These are phyloP conservation scores for Pseudomicrostroma phylloplanum DNA, from an alignment of 1,284 basidiomycete genomes.

Conservation along the genomic window DNA sequence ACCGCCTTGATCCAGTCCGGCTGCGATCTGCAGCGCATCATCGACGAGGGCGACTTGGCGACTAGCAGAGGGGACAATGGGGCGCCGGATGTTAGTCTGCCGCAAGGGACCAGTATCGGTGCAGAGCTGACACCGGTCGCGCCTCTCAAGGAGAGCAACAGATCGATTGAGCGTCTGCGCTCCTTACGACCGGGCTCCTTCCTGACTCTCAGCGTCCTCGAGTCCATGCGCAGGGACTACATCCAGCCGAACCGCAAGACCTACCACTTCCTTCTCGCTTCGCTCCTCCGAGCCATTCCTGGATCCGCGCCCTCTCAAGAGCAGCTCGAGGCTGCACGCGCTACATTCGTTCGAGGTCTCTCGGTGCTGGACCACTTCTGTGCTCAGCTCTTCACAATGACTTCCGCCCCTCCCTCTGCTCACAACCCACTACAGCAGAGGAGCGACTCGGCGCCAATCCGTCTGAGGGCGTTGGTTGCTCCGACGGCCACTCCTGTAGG, in stretches of 20 bases:
- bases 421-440: not conserved
- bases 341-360: not conserved
- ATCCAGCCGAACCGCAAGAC: not conserved
- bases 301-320: not conserved
- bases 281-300: not conserved
- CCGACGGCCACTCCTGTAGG: not conserved
- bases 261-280: not conserved
- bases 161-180: not conserved
- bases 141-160: no score
- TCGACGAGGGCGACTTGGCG: not conserved
- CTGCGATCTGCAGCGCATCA: not conserved
- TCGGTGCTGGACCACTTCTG: not conserved
- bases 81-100: not conserved
- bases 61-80: not conserved
- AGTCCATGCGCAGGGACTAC: not conserved
- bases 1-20: not conserved
- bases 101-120: no score
- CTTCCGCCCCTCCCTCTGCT: not conserved
- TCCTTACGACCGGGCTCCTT: not conserved
- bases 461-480: not conserved
- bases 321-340: not conserved
- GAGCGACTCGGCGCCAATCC: not conserved
- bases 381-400: not conserved
- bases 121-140: no score
- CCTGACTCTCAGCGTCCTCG: not conserved